Evolutionary conservation across 1,284 basidiomycete genomes (phyloP), one percentile per base, ranked within the genome.

Genomic region (Pascua guehoae): DNA sequence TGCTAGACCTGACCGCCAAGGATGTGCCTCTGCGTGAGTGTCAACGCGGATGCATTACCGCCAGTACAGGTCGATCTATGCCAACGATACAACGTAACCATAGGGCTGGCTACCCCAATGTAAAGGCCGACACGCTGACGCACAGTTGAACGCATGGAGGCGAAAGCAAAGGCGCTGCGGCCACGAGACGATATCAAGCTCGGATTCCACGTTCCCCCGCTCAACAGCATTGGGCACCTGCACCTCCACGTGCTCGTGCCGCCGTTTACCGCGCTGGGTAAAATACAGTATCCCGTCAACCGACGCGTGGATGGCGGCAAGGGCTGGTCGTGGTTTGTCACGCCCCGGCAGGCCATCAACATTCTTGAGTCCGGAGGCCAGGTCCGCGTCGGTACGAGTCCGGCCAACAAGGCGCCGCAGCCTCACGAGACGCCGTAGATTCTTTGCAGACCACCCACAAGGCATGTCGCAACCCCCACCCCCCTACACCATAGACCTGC

Each of bases 121-220:
- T 4, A 32, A 32, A 32, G 24, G 24, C 24, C 7, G 24, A 3
- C 40, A 41, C 15, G n/a, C 51, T 52, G 17, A 58, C 56, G 11
- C 32, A 2, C 66, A 87, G 86, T 89, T 10, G 75, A 74, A 58
- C 75, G 78, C 14, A 88, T 91, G 87, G 78, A 81, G 63, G 67
- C 67, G 8, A 81, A 88, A 40, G 88, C 86, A 4, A 71, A 83
- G 47, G 45, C 71, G 84, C 53, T 76, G 64, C 59, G 51, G 8
- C 50, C 50, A 5, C 71, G 16, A 54, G 46, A 63, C 50, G 37
- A 40, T 48, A 56, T n/a, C 51, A 88, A 85, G 59, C 79, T 88
- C 72, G 88, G 88, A 1, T 90, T 88, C 65, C 88, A 91, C 71
- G 88, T 91, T 60, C 87, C 89, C 0, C 89, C 89, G 0, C 88